phyloP scores from a whole-genome alignment of 1,284 basidiomycete genomes.

The Moesziomyces globuligerus region DNA sequence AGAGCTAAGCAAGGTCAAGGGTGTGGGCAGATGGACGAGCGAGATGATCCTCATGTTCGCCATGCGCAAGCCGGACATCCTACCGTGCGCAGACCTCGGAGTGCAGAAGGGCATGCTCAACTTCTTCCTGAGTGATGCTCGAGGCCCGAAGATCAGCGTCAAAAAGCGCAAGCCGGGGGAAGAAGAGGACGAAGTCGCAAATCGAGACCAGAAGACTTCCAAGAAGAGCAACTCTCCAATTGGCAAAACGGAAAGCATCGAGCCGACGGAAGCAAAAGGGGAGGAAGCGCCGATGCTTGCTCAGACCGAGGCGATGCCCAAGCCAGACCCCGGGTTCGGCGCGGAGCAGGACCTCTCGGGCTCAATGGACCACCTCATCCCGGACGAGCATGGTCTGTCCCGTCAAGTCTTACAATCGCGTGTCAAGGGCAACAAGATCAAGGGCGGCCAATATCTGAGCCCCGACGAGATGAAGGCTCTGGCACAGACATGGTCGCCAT shows the following conservation, averaged over 20 bases:
- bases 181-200: conserved; percentile 26
- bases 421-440: conserved; percentile 61
- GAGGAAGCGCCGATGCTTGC: conserved; percentile 23
- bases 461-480: conserved; percentile 62
- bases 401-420: conserved; percentile 43
- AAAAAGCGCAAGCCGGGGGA: conserved; percentile 52
- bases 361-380: conserved; percentile 29
- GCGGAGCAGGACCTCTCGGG: not conserved
- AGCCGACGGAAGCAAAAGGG: conserved; percentile 29
- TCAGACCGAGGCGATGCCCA: conserved; percentile 39
- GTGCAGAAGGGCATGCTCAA: conserved; percentile 64
- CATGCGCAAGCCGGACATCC: conserved; percentile 58
- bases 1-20: conserved; percentile 60
- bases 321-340: conserved; percentile 19
- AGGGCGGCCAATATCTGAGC: conserved; percentile 60
- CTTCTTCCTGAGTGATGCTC: conserved; percentile 51
- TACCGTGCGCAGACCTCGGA: conserved; percentile 63
- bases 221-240: conserved; percentile 2
- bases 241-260: conserved; percentile 9
- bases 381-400: conserved; percentile 34
- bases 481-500: conserved; percentile 57
- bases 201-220: conserved; percentile 3
- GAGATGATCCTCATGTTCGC: conserved; percentile 67
- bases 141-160: conserved; percentile 46
- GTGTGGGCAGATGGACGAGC: conserved; percentile 65